A percentile compares a stretch with the other conserved stretches of the same genome.
Conservation (phyloP, 1,284 basidiomycete species). For the Neotropicomus parvogracilis region DNA sequence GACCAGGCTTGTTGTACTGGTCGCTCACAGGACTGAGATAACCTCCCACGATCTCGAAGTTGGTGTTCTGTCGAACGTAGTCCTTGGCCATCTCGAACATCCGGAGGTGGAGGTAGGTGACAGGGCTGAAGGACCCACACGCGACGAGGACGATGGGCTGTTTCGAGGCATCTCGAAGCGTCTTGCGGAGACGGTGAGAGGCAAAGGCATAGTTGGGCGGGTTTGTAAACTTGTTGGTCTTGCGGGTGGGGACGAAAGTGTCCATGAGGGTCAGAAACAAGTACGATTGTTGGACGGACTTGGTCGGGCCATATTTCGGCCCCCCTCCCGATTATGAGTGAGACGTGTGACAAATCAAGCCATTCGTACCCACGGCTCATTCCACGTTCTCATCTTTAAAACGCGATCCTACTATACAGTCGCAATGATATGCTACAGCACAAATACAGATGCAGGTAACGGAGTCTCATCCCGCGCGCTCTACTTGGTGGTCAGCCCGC, state of each 20-base stretch:
- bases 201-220: constrained; percentile 67
- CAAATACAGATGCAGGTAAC: constrained; percentile 14
- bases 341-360: constrained; percentile 12
- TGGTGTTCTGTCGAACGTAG: constrained; percentile 87
- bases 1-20: constrained; percentile 87
- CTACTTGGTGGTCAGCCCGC: constrained; percentile 4
- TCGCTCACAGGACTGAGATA: constrained; percentile 95
- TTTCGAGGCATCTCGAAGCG: constrained; percentile 61
- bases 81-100: constrained; percentile 99
- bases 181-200: constrained; percentile 54
- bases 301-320: neutral
- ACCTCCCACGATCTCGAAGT: constrained; percentile 91
- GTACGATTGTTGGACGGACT: constrained; percentile 5
- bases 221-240: constrained; percentile 38
- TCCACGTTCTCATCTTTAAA: constrained; percentile 1
- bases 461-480: constrained; percentile 1
- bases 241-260: constrained; percentile 18
- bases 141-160: constrained; percentile 74
- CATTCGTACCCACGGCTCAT: constrained; percentile 25
- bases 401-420: constrained; percentile 19
- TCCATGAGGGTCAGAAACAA: constrained; percentile 29
- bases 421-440: constrained; percentile 26
- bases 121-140: constrained; percentile 78
- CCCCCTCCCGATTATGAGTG: neutral
- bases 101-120: constrained; percentile 81